Conservation (phyloP, 208 protist genomes). For the Trypanosoma platydactyli region DNA sequence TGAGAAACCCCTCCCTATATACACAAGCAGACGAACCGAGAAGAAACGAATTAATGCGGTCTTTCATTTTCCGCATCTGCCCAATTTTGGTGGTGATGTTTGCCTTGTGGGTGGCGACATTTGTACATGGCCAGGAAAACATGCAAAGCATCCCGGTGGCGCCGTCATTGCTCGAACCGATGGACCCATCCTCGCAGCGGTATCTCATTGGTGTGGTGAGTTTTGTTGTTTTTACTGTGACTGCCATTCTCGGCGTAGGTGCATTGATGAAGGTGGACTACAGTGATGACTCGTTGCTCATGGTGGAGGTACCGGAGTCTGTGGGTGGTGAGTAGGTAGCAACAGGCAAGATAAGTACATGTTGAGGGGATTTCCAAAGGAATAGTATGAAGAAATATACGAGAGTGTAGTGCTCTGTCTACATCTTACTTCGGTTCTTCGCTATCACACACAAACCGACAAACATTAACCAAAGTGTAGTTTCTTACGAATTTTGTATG, state of each 20-base stretch:
- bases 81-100: constrained; percentile 1
- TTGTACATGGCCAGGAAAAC: background rate
- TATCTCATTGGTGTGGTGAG: constrained; percentile 83
- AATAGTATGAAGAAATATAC: no score
- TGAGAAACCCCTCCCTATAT: no score
- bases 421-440: no score
- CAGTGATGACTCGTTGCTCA: constrained; percentile 82
- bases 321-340: constrained; percentile 27
- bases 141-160: constrained; percentile 22
- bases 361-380: background rate
- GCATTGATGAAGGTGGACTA: constrained; percentile 80
- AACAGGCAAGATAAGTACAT: background rate
- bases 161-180: constrained; percentile 32
- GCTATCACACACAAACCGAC: no score
- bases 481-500: no score
- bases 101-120: background rate
- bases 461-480: no score
- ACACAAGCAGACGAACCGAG: no score
- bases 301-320: constrained; percentile 86
- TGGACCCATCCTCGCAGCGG: constrained; percentile 48
- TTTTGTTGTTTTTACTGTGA: constrained; percentile 53
- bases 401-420: no score
- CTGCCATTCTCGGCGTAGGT: constrained; percentile 54
- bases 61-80: no score
- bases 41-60: no score